Conservation (phyloP, 768 basidiomycete genomes). For the Boletus pseudopeckii region DNA sequence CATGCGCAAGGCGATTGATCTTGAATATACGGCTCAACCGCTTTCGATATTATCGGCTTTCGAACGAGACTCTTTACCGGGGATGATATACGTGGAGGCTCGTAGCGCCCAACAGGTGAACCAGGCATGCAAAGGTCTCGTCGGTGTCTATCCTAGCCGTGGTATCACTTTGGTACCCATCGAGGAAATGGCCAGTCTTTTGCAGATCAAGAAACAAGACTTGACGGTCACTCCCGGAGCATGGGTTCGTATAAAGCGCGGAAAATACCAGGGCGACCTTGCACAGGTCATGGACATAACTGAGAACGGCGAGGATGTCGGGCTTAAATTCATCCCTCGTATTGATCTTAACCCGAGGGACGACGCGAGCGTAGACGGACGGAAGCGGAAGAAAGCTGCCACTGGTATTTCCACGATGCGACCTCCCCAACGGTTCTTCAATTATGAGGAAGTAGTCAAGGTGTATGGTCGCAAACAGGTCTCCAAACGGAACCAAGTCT, state of each 20-base stretch:
- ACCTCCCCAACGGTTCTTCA: slow-evolving; percentile 90
- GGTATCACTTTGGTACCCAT: slow-evolving; percentile 87
- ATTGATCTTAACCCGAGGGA: slow-evolving; percentile 94
- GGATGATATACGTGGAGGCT: slow-evolving; percentile 97
- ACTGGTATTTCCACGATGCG: slow-evolving; percentile 56
- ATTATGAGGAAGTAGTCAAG: slow-evolving; percentile 86
- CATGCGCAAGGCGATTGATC: slow-evolving; percentile 87
- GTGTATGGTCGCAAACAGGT: slow-evolving; percentile 80
- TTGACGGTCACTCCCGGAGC: slow-evolving; percentile 77
- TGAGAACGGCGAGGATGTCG: slow-evolving; percentile 90
- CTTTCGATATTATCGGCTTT: slow-evolving; percentile 92
- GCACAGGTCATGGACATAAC: slow-evolving; percentile 94
- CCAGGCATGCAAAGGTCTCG: slow-evolving; percentile 83
- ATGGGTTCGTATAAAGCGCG: slow-evolving; percentile 94
- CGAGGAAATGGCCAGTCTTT: slow-evolving; percentile 94
- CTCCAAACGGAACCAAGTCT: slow-evolving; percentile 67
- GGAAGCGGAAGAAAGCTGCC: slow-evolving; percentile 73
- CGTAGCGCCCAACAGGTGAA: slow-evolving; percentile 81
- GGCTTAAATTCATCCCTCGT: slow-evolving; percentile 92
- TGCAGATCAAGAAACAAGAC: slow-evolving; percentile 95
- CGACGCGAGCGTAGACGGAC: slow-evolving; percentile 59
- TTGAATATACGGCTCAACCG: slow-evolving; percentile 73
- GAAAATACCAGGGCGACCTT: slow-evolving; percentile 91
- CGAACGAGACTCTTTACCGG: slow-evolving; percentile 90
- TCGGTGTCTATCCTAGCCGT: slow-evolving; percentile 85